Evolutionary conservation across 805 yeast species (phyloP).

Genomic region (Yarrowia sp.): DNA sequence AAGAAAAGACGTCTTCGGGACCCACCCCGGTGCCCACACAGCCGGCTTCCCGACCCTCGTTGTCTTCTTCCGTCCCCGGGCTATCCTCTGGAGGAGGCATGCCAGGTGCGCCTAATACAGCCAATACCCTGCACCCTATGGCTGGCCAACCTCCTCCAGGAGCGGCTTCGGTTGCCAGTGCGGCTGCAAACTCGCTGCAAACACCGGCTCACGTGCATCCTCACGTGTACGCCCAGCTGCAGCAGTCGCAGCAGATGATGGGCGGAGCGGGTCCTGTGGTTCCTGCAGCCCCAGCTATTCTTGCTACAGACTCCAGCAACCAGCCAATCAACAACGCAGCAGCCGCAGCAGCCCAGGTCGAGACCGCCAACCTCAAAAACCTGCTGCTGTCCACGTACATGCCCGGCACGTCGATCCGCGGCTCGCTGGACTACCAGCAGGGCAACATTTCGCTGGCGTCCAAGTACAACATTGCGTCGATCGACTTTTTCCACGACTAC

Average conservation of each 20-base stretch:
- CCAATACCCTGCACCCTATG: constrained; percentile 25
- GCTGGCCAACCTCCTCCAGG: constrained; percentile 34
- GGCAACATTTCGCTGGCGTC: constrained; percentile 38
- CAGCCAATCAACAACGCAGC: constrained; percentile 25
- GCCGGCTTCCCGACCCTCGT: background rate
- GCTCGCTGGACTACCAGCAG: constrained; percentile 46
- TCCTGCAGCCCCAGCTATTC: constrained; percentile 23
- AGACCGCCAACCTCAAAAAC: constrained; percentile 14
- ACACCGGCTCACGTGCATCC: constrained; percentile 38
- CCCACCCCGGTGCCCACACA: constrained; percentile 1
- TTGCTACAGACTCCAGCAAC: constrained; percentile 12
- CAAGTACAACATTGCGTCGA: constrained; percentile 40
- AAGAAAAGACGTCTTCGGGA: background rate
- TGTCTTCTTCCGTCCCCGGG: background rate
- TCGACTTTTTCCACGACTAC: constrained; percentile 36
- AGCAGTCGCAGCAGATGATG: constrained; percentile 32
- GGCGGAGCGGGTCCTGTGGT: constrained; percentile 8
- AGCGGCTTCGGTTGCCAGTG: background rate
- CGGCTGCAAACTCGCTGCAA: constrained; percentile 13
- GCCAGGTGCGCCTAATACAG: constrained; percentile 5
- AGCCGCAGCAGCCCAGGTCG: constrained; percentile 32
- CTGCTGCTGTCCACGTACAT: constrained; percentile 41
- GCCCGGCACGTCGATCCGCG: constrained; percentile 46
- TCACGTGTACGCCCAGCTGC: constrained; percentile 36
- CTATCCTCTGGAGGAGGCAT: background rate